A percentile compares a stretch with the other conserved stretches of the same genome.
phyloP scores from a whole-genome alignment of 2,329 filamentous ascomycete species.

The Colletotrichum spinosum region DNA sequence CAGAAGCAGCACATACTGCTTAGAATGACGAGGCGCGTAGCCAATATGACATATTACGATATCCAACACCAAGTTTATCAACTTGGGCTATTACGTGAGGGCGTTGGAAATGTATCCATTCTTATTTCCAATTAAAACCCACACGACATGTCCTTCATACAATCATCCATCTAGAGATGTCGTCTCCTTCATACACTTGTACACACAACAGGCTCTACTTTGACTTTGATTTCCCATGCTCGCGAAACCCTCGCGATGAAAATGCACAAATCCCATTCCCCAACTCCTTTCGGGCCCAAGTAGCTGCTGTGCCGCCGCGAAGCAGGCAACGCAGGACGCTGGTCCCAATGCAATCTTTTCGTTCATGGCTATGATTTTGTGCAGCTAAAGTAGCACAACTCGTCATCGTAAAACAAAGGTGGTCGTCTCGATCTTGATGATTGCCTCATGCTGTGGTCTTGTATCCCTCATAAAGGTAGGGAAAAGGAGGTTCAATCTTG shows the following conservation, averaged over 20 bases:
- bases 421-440: neutral
- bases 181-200: slow-evolving; percentile 19
- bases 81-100: too few relatives aligned
- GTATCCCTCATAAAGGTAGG: neutral
- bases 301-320: neutral
- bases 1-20: slow-evolving; percentile 28
- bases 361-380: slow-evolving; percentile 9
- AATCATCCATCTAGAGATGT: slow-evolving; percentile 21
- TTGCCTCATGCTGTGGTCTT: neutral
- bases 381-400: slow-evolving; percentile 3
- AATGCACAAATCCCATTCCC: neutral
- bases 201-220: slow-evolving; percentile 13
- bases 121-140: slow-evolving; percentile 10
- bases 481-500: neutral
- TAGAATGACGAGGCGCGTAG: slow-evolving; percentile 33
- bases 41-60: slow-evolving; percentile 22
- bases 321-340: neutral
- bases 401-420: slow-evolving; percentile 4
- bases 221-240: neutral
- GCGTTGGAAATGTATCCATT: too few relatives aligned
- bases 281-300: slow-evolving; percentile 22
- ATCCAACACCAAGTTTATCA: neutral
- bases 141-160: slow-evolving; percentile 17
- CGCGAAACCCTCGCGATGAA: neutral
- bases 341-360: slow-evolving; percentile 31